Conservation (phyloP, 352 stramenopile species). For the Globisporangium splendens region DNA sequence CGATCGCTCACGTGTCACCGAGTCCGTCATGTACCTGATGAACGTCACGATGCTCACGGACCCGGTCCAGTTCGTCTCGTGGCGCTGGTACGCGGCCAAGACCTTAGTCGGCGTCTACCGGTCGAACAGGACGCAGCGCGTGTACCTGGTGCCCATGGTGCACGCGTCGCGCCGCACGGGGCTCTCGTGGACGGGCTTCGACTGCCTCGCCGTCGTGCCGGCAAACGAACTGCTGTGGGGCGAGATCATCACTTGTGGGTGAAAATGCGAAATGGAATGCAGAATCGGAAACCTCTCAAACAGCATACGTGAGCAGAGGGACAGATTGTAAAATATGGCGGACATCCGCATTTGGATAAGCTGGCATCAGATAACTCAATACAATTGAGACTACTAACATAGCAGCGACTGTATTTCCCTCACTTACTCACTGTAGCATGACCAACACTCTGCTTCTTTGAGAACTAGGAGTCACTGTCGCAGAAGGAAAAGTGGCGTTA, state of each 20-base stretch:
- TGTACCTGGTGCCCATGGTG: neutral
- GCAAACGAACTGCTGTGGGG: neutral
- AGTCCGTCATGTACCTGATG: constrained; percentile 18
- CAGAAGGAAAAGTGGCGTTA: no score
- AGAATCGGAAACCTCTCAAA: neutral
- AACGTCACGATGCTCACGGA: constrained; percentile 29
- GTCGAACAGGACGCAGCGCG: neutral
- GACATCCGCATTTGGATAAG: no score
- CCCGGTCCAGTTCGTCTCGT: constrained; percentile 9
- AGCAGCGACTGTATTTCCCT: no score
- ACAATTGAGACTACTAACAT: no score
- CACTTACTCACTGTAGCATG: no score
- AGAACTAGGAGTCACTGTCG: no score
- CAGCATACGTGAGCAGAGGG: no score
- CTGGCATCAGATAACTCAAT: no score
- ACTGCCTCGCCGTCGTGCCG: neutral
- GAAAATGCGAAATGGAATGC: neutral
- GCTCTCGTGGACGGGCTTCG: neutral
- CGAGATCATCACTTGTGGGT: neutral
- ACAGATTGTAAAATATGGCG: no score
- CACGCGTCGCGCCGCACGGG: neutral
- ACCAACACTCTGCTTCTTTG: no score
- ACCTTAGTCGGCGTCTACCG: neutral
- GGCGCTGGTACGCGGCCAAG: neutral
- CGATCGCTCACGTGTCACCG: constrained; percentile 3